Conservation (phyloP, 2,329 filamentous ascomycete species). For the Microthyrium microscopicum region DNA sequence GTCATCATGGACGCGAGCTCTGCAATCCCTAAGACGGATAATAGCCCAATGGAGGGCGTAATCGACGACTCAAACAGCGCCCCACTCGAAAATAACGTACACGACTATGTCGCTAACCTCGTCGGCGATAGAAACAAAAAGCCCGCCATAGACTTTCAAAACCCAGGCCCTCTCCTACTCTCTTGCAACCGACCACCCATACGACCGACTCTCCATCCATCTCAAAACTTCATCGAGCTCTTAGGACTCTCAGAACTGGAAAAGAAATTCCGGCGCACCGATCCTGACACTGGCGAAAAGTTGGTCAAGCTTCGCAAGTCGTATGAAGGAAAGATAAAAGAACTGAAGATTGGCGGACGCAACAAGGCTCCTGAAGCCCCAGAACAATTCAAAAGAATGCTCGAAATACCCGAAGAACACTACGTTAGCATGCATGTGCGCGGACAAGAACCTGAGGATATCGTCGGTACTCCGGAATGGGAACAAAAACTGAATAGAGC, state of each 20-base stretch:
- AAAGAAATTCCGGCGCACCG: slow-evolving; percentile 39
- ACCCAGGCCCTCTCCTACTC: slow-evolving; percentile 17
- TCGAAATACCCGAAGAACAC: too few species aligned
- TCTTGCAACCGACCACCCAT: slow-evolving; percentile 19
- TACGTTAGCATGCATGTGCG: slow-evolving; percentile 1
- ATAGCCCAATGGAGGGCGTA: too few species aligned
- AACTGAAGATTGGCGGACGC: slow-evolving; percentile 30
- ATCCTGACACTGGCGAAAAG: slow-evolving; percentile 48
- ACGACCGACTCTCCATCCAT: slow-evolving; percentile 37
- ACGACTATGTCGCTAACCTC: too few species aligned
- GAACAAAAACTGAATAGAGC: slow-evolving; percentile 20
- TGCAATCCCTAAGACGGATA: too few species aligned
- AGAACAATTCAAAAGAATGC: slow-evolving; percentile 17
- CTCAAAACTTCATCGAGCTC: slow-evolving; percentile 41
- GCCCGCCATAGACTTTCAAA: slow-evolving; percentile 17
- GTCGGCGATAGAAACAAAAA: slow-evolving; percentile 7
- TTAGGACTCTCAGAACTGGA: slow-evolving; percentile 40
- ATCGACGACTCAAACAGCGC: too few species aligned
- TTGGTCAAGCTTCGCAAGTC: slow-evolving; percentile 44
- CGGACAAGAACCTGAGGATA: slow-evolving; percentile 1
- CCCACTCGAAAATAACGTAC: too few species aligned
- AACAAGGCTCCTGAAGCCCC: slow-evolving; percentile 27
- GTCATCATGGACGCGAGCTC: too few species aligned
- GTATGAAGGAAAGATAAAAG: slow-evolving; percentile 36
- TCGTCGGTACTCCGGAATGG: slow-evolving; percentile 3